Percentiles rank a stretch among this genome's conserved stretches.
phyloP scores from a whole-genome alignment of 345 rosid species.

The Trapa bicornis region DNA sequence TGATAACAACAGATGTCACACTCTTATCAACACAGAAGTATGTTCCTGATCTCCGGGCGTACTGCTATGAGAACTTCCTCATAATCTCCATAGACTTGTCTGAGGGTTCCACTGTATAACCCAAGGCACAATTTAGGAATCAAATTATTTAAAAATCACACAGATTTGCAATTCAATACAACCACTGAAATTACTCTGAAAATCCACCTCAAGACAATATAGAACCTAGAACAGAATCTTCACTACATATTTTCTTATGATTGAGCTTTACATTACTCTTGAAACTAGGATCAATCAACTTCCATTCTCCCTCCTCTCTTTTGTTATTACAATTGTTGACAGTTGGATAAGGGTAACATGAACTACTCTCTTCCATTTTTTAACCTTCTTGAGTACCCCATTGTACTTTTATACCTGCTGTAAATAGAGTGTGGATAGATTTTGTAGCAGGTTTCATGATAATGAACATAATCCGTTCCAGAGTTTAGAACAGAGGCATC shows the following conservation, averaged over 20 bases:
- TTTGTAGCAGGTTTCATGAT: not conserved
- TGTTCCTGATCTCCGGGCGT: constrained; percentile 87
- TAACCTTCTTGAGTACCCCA: not conserved
- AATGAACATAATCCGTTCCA: not conserved
- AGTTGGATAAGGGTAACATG: not conserved
- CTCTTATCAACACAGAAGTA: constrained; percentile 87
- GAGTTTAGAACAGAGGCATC: not conserved
- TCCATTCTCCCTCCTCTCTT: not conserved
- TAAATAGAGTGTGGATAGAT: not conserved
- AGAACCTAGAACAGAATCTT: not conserved
- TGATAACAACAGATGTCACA: constrained; percentile 88
- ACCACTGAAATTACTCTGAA: not conserved
- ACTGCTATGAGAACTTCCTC: constrained; percentile 99
- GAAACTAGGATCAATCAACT: not conserved
- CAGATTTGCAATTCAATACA: not conserved
- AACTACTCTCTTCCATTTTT: not conserved
- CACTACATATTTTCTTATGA: not conserved
- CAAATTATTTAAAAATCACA: not conserved
- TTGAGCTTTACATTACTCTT: not conserved
- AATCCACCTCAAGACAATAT: not conserved
- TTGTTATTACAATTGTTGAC: not conserved
- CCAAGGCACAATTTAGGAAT: not conserved
- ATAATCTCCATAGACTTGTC: constrained; percentile 83
- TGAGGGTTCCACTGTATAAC: constrained; percentile 57
- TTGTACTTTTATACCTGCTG: not conserved